Percentiles rank a stretch among this genome's conserved stretches.
Conservation (phyloP, 306 rosid species). For the Erythrophleum fordii region DNA sequence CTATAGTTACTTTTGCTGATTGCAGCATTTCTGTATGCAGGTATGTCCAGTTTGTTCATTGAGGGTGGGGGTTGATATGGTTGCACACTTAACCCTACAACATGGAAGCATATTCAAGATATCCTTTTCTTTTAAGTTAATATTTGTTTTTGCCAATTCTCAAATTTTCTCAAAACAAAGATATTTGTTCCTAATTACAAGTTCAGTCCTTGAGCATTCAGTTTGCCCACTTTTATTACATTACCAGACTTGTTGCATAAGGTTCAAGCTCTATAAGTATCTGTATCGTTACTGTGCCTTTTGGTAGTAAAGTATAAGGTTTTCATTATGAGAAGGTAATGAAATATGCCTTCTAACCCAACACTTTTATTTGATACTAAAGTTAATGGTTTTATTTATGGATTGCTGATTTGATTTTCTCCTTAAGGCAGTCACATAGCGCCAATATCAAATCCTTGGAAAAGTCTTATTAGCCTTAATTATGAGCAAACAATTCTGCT, state of each 20-base stretch:
- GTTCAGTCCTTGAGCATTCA: conserved; percentile 16
- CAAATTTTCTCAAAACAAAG: conserved; percentile 20
- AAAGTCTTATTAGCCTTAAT: conserved; percentile 2
- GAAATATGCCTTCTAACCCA: conserved; percentile 4
- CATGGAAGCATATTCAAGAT: conserved; percentile 96
- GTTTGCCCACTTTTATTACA: conserved; percentile 1
- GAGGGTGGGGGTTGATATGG: conserved; percentile 99
- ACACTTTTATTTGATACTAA: conserved; percentile 17
- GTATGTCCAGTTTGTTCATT: conserved; percentile 92
- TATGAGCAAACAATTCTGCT: conserved; percentile 1
- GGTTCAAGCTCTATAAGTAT: not conserved
- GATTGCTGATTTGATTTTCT: not conserved
- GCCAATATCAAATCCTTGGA: conserved; percentile 7
- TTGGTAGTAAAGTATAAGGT: not conserved
- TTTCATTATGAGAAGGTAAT: not conserved
- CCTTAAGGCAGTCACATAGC: not conserved
- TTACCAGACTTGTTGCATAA: conserved; percentile 33
- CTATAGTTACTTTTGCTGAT: conserved; percentile 34
- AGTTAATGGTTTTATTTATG: conserved; percentile 17
- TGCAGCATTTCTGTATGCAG: conserved; percentile 52
- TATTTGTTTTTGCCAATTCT: conserved; percentile 23
- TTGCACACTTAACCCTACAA: conserved; percentile 89
- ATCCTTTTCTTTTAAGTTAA: conserved; percentile 46
- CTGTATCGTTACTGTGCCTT: not conserved
- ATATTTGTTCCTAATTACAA: conserved; percentile 7